A percentile compares a stretch with the other conserved stretches of the same genome.
These are phyloP conservation scores for Nemophila menziesii DNA, from an alignment of 257 asterid genomes.

Conservation along the genomic window DNA sequence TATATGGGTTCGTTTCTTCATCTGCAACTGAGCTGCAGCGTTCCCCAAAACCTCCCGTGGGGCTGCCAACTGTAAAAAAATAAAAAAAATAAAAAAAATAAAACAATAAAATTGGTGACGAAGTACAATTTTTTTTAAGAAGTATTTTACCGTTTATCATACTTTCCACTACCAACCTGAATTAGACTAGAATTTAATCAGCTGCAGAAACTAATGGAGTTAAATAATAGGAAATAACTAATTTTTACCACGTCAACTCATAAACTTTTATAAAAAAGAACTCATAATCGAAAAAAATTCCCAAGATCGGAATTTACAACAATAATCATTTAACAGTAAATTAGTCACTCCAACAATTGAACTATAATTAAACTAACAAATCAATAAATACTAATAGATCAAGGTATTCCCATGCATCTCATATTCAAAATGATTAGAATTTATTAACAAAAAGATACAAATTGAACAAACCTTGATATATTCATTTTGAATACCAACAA, in stretches of 20 bases:
- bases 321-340: not conserved
- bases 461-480: conserved; percentile 48
- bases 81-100: not conserved
- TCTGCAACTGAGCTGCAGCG: conserved; percentile 72
- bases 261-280: no score
- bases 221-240: no score
- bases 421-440: not conserved
- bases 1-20: conserved; percentile 70
- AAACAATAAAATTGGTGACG: not conserved
- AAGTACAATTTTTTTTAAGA: not conserved
- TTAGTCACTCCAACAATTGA: not conserved
- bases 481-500: conserved; percentile 70
- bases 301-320: not conserved
- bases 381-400: not conserved
- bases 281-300: no score
- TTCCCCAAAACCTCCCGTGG: conserved; percentile 47
- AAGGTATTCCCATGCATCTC: not conserved
- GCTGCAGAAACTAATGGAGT: no score
- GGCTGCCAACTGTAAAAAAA: conserved; percentile 65
- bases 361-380: not conserved
- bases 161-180: not conserved
- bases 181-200: not conserved
- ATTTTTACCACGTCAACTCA: no score
- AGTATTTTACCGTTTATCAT: not conserved
- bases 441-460: not conserved